phyloP scores from a whole-genome alignment of 139 green algal species.

The Penium margaritaceum region DNA sequence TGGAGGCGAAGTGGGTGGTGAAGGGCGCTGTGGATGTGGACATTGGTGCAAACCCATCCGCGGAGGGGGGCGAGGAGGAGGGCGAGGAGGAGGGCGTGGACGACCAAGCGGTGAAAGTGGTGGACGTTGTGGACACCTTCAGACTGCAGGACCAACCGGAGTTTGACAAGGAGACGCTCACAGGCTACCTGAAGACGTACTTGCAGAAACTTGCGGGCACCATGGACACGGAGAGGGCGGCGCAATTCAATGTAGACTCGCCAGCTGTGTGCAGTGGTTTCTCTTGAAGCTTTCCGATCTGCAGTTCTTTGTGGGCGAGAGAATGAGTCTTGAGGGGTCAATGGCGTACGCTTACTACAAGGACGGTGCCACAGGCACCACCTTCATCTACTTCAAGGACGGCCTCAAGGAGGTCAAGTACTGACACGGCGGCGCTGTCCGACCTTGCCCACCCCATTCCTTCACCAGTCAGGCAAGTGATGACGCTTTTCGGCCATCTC shows the following conservation, averaged over 20 bases:
- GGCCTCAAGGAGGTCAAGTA: slow-evolving; percentile 54
- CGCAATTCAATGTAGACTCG: slow-evolving; percentile 57
- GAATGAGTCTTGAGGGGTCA: slow-evolving; percentile 52
- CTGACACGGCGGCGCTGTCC: too few species aligned
- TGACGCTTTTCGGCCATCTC: too few species aligned
- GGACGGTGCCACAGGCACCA: slow-evolving; percentile 53
- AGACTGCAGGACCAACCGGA: slow-evolving; percentile 51
- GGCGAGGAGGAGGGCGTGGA: slow-evolving; percentile 56
- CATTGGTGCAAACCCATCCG: slow-evolving; percentile 57
- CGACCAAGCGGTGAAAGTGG: slow-evolving; percentile 43
- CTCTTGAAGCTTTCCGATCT: slow-evolving; percentile 57
- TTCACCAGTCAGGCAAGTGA: too few species aligned
- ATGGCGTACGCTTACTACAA: slow-evolving; percentile 61
- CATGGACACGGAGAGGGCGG: slow-evolving; percentile 50
- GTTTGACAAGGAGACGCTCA: slow-evolving; percentile 60
- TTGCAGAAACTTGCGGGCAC: slow-evolving; percentile 49
- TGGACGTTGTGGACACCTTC: slow-evolving; percentile 59
- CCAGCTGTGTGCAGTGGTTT: slow-evolving; percentile 56
- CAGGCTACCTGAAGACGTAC: slow-evolving; percentile 55
- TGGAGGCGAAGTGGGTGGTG: slow-evolving; percentile 45
- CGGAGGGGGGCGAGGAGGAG: slow-evolving; percentile 52
- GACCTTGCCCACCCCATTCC: too few species aligned
- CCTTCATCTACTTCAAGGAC: slow-evolving; percentile 61
- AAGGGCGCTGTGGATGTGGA: slow-evolving; percentile 54
- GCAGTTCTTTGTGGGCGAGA: slow-evolving; percentile 62